Evolutionary conservation across 2,329 filamentous ascomycete genomes (phyloP).

Genomic region (Claviceps sorghi): DNA sequence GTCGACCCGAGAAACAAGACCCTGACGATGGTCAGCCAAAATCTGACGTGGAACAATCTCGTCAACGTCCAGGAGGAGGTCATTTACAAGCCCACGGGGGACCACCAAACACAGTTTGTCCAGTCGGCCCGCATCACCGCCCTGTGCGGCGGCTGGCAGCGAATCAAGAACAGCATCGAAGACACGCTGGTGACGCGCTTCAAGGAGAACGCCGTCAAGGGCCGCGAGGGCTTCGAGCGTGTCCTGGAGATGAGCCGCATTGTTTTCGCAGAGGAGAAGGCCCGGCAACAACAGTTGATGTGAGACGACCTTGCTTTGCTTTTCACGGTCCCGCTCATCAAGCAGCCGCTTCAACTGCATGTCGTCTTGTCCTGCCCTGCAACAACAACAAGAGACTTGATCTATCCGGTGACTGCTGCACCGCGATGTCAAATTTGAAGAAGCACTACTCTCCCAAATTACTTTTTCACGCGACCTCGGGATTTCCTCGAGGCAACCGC

Average conservation of each 20-base stretch:
- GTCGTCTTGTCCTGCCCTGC: not conserved
- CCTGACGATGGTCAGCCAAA: constrained; percentile 92
- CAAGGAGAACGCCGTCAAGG: constrained; percentile 78
- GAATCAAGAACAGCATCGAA: constrained; percentile 92
- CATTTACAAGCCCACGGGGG: constrained; percentile 52
- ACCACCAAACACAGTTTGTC: constrained; percentile 59
- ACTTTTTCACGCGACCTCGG: not conserved
- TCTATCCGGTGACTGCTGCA: not conserved
- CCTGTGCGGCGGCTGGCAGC: constrained; percentile 90
- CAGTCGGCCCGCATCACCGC: constrained; percentile 91
- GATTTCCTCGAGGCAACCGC: not conserved
- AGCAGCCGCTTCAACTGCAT: not conserved
- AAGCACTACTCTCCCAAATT: not conserved
- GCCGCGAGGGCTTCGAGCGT: constrained; percentile 86
- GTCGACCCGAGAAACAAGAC: constrained; percentile 72
- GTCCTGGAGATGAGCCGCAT: constrained; percentile 86
- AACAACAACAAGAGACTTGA: not conserved
- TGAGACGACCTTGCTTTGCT: not conserved
- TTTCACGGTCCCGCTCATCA: not conserved
- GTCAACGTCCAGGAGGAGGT: constrained; percentile 89
- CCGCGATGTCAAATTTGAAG: not conserved
- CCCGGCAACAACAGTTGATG: constrained; percentile 27
- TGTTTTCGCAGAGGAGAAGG: constrained; percentile 81
- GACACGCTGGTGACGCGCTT: constrained; percentile 81
- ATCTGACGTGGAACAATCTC: constrained; percentile 84